Evolutionary conservation across 163 green algal genomes (phyloP).

Genomic region (Scenedesmus sp.): DNA sequence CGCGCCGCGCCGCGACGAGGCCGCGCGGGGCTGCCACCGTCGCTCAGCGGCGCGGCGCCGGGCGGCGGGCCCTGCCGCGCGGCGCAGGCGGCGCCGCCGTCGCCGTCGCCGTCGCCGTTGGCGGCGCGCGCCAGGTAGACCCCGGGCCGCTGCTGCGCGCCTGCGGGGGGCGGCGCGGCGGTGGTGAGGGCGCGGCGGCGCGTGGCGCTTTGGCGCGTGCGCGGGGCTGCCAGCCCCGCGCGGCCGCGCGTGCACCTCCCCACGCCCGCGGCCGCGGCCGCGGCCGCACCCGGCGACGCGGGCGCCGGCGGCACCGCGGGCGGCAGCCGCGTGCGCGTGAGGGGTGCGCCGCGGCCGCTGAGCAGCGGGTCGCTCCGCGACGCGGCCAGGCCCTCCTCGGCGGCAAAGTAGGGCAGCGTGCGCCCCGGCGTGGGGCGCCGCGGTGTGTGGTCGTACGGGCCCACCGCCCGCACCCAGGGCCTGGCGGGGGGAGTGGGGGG

Average conservation of each 20-base stretch:
- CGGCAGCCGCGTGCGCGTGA: background rate
- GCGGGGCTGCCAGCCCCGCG: too few relatives aligned
- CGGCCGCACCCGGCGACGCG: too few relatives aligned
- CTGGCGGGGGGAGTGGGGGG: too few relatives aligned
- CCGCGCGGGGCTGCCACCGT: too few relatives aligned
- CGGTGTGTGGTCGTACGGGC: slow-evolving; percentile 61
- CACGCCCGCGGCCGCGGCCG: too few relatives aligned
- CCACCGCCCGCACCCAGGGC: slow-evolving; percentile 41
- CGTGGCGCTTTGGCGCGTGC: too few relatives aligned
- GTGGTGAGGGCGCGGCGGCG: too few relatives aligned
- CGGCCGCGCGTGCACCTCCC: too few relatives aligned
- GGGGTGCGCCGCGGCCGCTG: slow-evolving; percentile 10
- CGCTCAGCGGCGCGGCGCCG: too few relatives aligned
- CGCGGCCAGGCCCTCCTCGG: slow-evolving; percentile 62
- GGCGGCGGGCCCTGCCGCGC: too few relatives aligned
- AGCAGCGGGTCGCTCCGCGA: slow-evolving; percentile 51
- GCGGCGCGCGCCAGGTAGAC: slow-evolving; percentile 33
- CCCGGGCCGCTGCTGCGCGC: slow-evolving; percentile 30
- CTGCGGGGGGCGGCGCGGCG: too few relatives aligned
- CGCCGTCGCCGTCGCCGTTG: background rate
- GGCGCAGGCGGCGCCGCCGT: background rate
- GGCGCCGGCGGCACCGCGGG: background rate
- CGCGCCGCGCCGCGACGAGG: too few relatives aligned
- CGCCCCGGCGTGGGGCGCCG: slow-evolving; percentile 45
- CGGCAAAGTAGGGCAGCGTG: slow-evolving; percentile 55